phyloP scores from a whole-genome alignment of 2,329 filamentous ascomycete genomes.

The Albophoma yamanashiensis region DNA sequence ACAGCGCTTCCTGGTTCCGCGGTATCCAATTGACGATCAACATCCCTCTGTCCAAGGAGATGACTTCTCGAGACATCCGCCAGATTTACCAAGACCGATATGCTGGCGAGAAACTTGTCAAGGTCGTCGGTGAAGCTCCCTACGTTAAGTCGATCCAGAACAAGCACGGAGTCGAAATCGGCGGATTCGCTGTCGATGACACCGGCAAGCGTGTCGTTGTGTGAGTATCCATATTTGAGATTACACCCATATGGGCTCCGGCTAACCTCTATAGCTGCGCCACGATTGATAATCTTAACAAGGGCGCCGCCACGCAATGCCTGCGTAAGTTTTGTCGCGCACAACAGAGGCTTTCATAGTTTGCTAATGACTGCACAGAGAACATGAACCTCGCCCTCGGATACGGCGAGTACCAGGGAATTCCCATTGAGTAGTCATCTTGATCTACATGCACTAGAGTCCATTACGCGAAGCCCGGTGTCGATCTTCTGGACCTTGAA shows the following conservation, averaged over 20 bases:
- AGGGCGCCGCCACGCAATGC: conserved; percentile 89
- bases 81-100: conserved; percentile 95
- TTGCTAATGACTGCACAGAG: too few relatives aligned
- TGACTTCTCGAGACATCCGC: conserved; percentile 85
- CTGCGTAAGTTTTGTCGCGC: conserved; percentile 52
- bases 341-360: too few relatives aligned
- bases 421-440: too few relatives aligned
- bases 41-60: conserved; percentile 74
- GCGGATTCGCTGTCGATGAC: conserved; percentile 87
- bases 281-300: conserved; percentile 87
- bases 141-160: conserved; percentile 74
- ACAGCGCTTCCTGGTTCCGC: conserved; percentile 78
- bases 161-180: conserved; percentile 86
- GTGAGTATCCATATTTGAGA: too few relatives aligned
- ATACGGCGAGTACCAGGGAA: too few relatives aligned
- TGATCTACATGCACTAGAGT: too few relatives aligned
- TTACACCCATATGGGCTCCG: too few relatives aligned
- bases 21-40: conserved; percentile 89
- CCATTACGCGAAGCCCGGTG: too few relatives aligned
- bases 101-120: conserved; percentile 89
- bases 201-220: conserved; percentile 88
- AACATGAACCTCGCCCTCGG: too few relatives aligned
- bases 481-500: too few relatives aligned
- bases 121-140: conserved; percentile 80
- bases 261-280: conserved; percentile 33